Evolutionary conservation across 306 rosid genomes (phyloP), one percentile per base, ranked within the genome.

Genomic region (Alnus rubra): DNA sequence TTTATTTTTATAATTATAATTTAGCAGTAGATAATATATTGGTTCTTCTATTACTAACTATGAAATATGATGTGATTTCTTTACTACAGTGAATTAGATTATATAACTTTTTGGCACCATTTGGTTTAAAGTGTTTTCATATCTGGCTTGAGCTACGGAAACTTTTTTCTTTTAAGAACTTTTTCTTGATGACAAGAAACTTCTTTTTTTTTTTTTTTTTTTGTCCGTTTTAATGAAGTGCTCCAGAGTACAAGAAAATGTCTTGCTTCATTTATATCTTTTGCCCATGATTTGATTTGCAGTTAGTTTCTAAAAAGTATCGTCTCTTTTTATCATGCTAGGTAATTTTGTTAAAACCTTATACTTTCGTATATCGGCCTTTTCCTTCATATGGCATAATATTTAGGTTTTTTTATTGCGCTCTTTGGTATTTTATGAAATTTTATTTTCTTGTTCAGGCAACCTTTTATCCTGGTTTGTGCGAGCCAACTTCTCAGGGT

Each of bases 401-500:
- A 62, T 60, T 42, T 47, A 39, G 55, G 6, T 47, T 5, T 69
- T 3, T 49, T 14, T 33, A 30, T 59, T 74, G 14, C 59, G 45
- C n/a, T 75, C 12, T 42, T 28, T 14, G 74, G 5, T 55, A 5
- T 48, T 63, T 19, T 33, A 76, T 62, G 47, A 33, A 19, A 5
- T 80, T 53, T 81, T 70, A 28, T 28, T 69, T 82, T 74, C 15
- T 80, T 80, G 51, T 82, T 80, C 89, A 95, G 98, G 95, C 96
- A 80, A 91, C 97, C 47, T 90, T 83, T 89, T 92, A 91, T 80
- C 98, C 98, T 44, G 98, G 98, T 71, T 75, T 92, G 64, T 92
- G 98, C 78, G 97, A 95, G 82, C 94, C 97, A 73, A 88, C 87
- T 86, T 90, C 97, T 74, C 98, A 95, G 88, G 98, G 98, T 75